These are phyloP conservation scores for Aspergillus olivimuriae DNA, from an alignment of 495 filamentous ascomycete species.

Conservation along the genomic window DNA sequence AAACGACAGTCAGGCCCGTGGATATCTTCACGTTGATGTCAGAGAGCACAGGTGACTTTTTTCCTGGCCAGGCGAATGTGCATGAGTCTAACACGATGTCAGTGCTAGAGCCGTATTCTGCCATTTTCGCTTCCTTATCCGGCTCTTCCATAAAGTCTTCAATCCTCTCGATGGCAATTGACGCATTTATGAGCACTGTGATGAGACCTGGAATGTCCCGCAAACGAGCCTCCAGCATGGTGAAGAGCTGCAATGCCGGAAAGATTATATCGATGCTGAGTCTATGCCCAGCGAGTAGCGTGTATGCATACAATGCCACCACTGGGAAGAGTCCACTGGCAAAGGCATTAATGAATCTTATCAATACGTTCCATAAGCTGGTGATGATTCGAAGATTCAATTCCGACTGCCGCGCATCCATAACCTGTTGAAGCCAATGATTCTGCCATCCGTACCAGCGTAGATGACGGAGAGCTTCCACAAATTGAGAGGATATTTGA, in stretches of 20 bases:
- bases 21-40: conserved; percentile 56
- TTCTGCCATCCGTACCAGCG: conserved; percentile 86
- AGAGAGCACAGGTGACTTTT: conserved; percentile 50
- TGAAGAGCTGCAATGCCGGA: conserved; percentile 72
- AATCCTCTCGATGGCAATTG: conserved; percentile 68
- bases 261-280: conserved; percentile 74
- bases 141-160: conserved; percentile 81
- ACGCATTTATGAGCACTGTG: conserved; percentile 65
- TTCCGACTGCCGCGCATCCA: conserved; percentile 63
- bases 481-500: conserved; percentile 70
- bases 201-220: conserved; percentile 66
- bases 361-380: conserved; percentile 51
- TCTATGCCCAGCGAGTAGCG: conserved; percentile 54
- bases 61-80: conserved; percentile 73
- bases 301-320: conserved; percentile 72
- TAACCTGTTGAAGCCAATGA: conserved; percentile 66
- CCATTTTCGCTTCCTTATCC: conserved; percentile 52
- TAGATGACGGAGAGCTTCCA: conserved; percentile 77
- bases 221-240: conserved; percentile 61
- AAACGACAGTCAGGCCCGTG: conserved; percentile 59
- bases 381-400: conserved; percentile 59
- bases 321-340: conserved; percentile 69
- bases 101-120: conserved; percentile 21
- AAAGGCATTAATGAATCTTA: conserved; percentile 55
- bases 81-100: conserved; percentile 51